Conservation (phyloP, 2,329 filamentous ascomycete genomes). For the Harringtonia lauricola region DNA sequence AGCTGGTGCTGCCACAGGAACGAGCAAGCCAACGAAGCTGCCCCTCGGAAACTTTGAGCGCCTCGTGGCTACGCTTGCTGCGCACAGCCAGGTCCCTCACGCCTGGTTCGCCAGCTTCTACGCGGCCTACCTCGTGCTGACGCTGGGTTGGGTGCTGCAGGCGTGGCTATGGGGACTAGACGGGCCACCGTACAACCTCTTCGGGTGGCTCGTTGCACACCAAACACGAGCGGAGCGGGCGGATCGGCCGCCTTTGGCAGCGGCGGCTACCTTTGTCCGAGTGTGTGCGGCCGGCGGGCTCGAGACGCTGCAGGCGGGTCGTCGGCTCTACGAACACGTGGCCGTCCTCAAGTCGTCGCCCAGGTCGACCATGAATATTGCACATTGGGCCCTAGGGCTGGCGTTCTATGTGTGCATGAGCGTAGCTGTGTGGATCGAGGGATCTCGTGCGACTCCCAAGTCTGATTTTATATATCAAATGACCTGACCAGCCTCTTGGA, state of each 20-base stretch:
- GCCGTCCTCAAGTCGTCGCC: constrained; percentile 54
- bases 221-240: background rate
- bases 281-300: constrained; percentile 57
- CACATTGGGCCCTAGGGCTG: constrained; percentile 72
- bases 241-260: constrained; percentile 9
- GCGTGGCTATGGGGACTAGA: constrained; percentile 25
- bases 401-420: constrained; percentile 65
- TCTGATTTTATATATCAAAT: no score
- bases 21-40: constrained; percentile 1
- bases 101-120: constrained; percentile 89
- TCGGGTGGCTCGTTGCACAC: constrained; percentile 1
- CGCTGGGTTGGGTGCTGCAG: constrained; percentile 64
- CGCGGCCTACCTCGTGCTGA: constrained; percentile 54
- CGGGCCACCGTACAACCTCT: background rate
- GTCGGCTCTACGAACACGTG: constrained; percentile 68
- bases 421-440: constrained; percentile 77
- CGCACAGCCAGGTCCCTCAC: constrained; percentile 44
- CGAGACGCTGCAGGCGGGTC: constrained; percentile 62
- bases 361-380: constrained; percentile 70
- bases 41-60: constrained; percentile 2
- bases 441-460: constrained; percentile 47
- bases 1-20: constrained; percentile 1
- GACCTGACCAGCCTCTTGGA: no score
- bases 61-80: constrained; percentile 1
- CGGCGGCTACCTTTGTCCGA: constrained; percentile 49